These are phyloP conservation scores for Bipolaris sorokiniana DNA, from an alignment of 2,329 filamentous ascomycete species.

Conservation along the genomic window DNA sequence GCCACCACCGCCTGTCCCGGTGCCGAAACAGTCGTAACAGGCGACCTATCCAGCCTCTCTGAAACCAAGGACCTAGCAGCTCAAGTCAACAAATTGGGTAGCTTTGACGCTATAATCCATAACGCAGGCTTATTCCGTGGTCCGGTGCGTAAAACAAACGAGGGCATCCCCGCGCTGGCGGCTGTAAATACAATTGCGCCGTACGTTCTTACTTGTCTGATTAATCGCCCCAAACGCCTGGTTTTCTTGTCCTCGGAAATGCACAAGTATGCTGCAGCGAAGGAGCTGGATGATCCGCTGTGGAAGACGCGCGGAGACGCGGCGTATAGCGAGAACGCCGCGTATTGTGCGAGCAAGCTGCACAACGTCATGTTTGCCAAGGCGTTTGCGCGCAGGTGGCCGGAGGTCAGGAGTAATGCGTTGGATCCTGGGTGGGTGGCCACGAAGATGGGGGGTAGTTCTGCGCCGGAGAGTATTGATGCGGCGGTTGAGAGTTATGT, in stretches of 20 bases:
- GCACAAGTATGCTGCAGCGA: conserved; percentile 55
- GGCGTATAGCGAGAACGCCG: conserved; percentile 45
- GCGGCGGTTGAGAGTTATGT: conserved; percentile 57
- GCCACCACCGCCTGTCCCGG: conserved; percentile 57
- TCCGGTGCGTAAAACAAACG: conserved; percentile 52
- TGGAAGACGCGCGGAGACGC: conserved; percentile 47
- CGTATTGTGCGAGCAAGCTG: conserved; percentile 63
- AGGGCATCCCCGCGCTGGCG: conserved; percentile 59
- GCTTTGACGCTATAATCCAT: conserved; percentile 64
- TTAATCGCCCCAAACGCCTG: conserved; percentile 57
- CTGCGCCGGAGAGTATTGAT: conserved; percentile 57
- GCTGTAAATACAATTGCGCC: conserved; percentile 65
- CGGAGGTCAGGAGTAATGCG: conserved; percentile 54
- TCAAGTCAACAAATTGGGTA: conserved; percentile 57
- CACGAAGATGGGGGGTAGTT: conserved; percentile 60
- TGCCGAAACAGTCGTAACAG: conserved; percentile 59
- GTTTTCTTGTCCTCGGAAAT: conserved; percentile 61
- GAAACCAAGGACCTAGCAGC: conserved; percentile 60
- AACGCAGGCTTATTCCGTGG: conserved; percentile 62
- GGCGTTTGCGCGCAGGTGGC: conserved; percentile 58
- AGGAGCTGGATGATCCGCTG: conserved; percentile 48
- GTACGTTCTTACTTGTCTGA: conserved; percentile 61
- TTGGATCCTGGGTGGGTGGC: conserved; percentile 62
- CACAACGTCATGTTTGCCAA: conserved; percentile 63
- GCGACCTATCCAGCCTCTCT: conserved; percentile 59